These are phyloP conservation scores for Antitrichia curtipendula DNA, from an alignment of 225 moss, liverwort and hornwort genomes.

Conservation along the genomic window DNA sequence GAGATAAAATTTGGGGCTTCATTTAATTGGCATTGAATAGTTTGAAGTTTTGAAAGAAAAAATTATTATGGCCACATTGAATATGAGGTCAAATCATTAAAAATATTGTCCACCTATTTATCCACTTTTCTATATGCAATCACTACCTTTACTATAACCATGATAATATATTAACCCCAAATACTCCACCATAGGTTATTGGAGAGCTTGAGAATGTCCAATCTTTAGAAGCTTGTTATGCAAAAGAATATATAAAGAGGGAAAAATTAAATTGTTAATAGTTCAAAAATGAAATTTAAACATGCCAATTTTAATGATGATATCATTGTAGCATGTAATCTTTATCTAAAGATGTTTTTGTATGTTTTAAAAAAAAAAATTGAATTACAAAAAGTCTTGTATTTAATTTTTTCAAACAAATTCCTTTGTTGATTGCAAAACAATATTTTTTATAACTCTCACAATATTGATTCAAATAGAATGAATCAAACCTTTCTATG, in stretches of 20 bases:
- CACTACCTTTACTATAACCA: not conserved
- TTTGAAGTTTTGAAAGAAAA: not conserved
- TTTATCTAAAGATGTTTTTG: rapidly evolving
- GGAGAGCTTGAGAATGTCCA: not conserved
- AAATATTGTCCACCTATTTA: not conserved
- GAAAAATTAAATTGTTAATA: not conserved
- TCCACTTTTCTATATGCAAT: not conserved
- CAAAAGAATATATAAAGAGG: too few relatives aligned
- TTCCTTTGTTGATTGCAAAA: rapidly evolving
- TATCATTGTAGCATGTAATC: not conserved
- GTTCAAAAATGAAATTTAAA: not conserved
- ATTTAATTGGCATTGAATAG: not conserved
- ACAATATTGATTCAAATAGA: not conserved
- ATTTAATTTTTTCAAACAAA: not conserved
- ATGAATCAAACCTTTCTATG: not conserved
- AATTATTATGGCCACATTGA: not conserved
- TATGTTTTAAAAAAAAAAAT: too few relatives aligned
- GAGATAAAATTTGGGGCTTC: not conserved
- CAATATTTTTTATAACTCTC: not conserved
- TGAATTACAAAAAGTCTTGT: not conserved
- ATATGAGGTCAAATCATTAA: not conserved
- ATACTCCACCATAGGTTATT: not conserved
- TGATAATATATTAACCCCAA: not conserved
- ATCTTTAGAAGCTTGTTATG: not conserved
- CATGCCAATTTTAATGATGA: not conserved